These are phyloP conservation scores for Endoconidiophora laricicola DNA, from an alignment of 2,329 filamentous ascomycete species.

Conservation along the genomic window DNA sequence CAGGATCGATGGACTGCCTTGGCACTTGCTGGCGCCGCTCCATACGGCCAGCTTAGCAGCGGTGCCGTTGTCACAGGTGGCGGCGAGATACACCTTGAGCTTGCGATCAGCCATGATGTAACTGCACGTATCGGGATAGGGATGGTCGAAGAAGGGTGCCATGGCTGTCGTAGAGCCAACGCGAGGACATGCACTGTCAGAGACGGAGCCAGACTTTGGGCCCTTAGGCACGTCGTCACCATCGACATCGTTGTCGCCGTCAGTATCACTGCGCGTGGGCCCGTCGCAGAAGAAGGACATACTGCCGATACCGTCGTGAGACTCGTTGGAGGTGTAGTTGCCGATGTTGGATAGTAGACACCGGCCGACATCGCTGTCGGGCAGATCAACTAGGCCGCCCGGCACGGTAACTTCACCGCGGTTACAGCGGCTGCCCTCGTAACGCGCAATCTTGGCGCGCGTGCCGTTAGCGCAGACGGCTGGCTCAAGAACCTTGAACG, in stretches of 20 bases:
- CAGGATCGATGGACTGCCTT: slow-evolving; percentile 56
- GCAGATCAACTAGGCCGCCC: slow-evolving; percentile 12
- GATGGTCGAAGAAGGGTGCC: slow-evolving; percentile 13
- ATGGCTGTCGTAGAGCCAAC: neutral
- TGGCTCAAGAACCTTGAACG: slow-evolving; percentile 12
- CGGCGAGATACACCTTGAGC: slow-evolving; percentile 11
- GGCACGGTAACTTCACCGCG: slow-evolving; percentile 11
- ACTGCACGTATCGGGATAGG: slow-evolving; percentile 12
- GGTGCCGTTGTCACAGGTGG: slow-evolving; percentile 12
- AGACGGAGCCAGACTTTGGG: slow-evolving; percentile 11
- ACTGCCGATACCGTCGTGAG: slow-evolving; percentile 8
- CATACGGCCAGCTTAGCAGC: slow-evolving; percentile 17
- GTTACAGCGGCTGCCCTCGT: slow-evolving; percentile 13
- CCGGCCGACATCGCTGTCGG: slow-evolving; percentile 9
- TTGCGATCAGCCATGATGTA: slow-evolving; percentile 12
- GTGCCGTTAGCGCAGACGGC: slow-evolving; percentile 13
- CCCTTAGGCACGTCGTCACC: slow-evolving; percentile 7
- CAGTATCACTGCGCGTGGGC: slow-evolving; percentile 2
- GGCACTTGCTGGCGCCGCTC: slow-evolving; percentile 47
- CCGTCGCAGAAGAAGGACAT: slow-evolving; percentile 14
- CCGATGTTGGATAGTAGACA: slow-evolving; percentile 7
- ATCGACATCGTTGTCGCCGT: slow-evolving; percentile 9
- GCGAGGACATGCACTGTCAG: slow-evolving; percentile 10
- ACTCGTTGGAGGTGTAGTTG: slow-evolving; percentile 8
- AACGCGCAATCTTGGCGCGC: slow-evolving; percentile 13